Evolutionary conservation across 257 asterid species (phyloP).

Genomic region (Haberlea rhodopensis): DNA sequence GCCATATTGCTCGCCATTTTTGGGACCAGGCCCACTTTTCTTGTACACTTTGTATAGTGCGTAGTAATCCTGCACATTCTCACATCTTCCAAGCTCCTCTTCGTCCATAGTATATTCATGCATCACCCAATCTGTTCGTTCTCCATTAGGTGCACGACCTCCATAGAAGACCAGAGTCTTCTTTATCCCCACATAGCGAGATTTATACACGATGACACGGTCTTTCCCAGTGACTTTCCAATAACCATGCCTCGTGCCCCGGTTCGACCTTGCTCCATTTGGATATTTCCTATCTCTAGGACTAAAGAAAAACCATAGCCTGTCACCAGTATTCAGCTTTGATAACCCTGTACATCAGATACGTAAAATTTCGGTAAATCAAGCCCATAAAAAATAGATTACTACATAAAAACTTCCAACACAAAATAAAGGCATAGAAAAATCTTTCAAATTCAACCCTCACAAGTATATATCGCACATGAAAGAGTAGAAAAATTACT

Average conservation of each 20-base stretch:
- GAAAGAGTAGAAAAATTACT: not conserved
- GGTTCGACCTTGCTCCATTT: constrained; percentile 77
- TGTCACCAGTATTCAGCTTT: constrained; percentile 76
- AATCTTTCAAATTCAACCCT: not conserved
- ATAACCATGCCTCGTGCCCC: constrained; percentile 77
- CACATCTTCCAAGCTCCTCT: constrained; percentile 70
- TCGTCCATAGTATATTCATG: constrained; percentile 88
- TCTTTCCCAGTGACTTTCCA: constrained; percentile 98
- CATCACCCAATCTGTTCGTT: constrained; percentile 98
- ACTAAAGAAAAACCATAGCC: constrained; percentile 92
- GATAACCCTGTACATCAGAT: constrained; percentile 61
- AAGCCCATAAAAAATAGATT: not conserved
- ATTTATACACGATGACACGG: constrained; percentile 55
- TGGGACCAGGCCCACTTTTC: constrained; percentile 99
- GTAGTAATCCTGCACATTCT: constrained; percentile 51
- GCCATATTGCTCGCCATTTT: too few relatives aligned
- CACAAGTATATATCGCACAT: not conserved
- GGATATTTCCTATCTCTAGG: constrained; percentile 92
- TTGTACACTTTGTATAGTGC: constrained; percentile 83
- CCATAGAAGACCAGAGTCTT: constrained; percentile 83
- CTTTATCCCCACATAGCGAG: constrained; percentile 77
- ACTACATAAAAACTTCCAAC: not conserved
- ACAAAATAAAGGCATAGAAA: not conserved
- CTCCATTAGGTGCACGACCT: constrained; percentile 89
- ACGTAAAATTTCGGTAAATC: constrained; percentile 18